These are phyloP conservation scores for Panicum virgatum DNA, from an alignment of 202 grass and related monocot genomes.

Conservation along the genomic window DNA sequence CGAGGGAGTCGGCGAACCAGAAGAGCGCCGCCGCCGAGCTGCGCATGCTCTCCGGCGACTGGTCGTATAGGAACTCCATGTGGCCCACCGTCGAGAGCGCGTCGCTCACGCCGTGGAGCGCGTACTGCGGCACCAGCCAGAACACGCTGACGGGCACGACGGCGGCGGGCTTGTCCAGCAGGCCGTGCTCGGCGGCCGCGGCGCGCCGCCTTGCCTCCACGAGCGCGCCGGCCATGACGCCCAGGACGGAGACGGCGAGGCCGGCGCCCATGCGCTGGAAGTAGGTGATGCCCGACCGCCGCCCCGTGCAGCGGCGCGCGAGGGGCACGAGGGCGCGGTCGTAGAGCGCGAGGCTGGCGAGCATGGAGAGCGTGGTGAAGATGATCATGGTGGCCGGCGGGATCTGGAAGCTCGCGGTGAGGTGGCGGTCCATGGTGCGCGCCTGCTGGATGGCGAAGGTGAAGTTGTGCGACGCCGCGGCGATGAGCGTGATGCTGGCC, in stretches of 20 bases:
- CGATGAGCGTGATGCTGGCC: conserved; percentile 58
- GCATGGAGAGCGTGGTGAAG: conserved; percentile 60
- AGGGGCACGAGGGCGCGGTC: conserved; percentile 59
- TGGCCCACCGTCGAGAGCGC: conserved; percentile 73
- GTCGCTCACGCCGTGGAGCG: conserved; percentile 56
- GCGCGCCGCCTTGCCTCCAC: conserved; percentile 56
- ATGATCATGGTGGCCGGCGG: conserved; percentile 60
- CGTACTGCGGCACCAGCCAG: conserved; percentile 65
- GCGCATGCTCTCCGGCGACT: conserved; percentile 84
- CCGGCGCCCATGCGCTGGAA: conserved; percentile 82
- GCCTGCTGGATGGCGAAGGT: conserved; percentile 63
- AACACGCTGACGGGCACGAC: conserved; percentile 52
- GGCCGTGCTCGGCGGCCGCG: conserved; percentile 50
- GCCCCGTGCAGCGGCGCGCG: conserved; percentile 47
- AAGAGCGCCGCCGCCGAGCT: conserved; percentile 65
- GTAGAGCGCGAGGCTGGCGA: conserved; percentile 64
- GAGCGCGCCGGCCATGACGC: conserved; percentile 59
- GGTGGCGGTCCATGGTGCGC: conserved; percentile 71
- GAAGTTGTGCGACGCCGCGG: conserved; percentile 67
- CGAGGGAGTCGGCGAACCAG: conserved; percentile 51
- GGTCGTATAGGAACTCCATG: conserved; percentile 80
- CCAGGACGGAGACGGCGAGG: conserved; percentile 44
- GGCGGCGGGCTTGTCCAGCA: conserved; percentile 12
- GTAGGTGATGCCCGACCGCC: conserved; percentile 57
- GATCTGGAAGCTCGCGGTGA: conserved; percentile 56